These are phyloP conservation scores for Microdochium paspali DNA, from an alignment of 2,329 filamentous ascomycete species.

Conservation along the genomic window DNA sequence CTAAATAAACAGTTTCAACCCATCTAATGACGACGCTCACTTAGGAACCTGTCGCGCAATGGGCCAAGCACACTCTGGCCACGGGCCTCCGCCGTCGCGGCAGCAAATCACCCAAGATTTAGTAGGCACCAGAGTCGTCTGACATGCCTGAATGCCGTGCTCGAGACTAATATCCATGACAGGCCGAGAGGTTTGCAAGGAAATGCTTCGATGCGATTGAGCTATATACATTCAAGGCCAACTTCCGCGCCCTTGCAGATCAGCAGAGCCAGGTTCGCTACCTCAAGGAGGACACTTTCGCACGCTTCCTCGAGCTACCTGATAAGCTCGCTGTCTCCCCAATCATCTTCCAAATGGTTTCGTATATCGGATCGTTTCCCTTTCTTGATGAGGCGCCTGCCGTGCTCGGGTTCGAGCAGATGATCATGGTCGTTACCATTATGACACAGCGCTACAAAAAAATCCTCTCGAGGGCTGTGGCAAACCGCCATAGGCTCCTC, in stretches of 20 bases:
- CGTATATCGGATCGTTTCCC: constrained; percentile 64
- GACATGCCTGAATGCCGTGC: background rate
- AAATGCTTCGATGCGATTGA: constrained; percentile 65
- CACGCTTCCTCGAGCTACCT: constrained; percentile 64
- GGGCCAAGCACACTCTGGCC: background rate
- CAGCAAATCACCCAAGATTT: background rate
- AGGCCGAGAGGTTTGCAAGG: constrained; percentile 56
- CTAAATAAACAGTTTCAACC: too few relatives aligned
- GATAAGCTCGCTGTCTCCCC: constrained; percentile 58
- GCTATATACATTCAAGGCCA: constrained; percentile 63
- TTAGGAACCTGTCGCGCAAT: background rate
- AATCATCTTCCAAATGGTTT: constrained; percentile 62
- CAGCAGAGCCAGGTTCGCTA: constrained; percentile 51
- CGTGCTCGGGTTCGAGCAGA: constrained; percentile 58
- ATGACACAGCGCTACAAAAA: constrained; percentile 61
- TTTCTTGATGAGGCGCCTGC: constrained; percentile 62
- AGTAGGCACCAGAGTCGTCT: background rate
- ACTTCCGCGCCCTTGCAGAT: constrained; percentile 63
- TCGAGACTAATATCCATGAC: background rate
- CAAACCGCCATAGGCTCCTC: constrained; percentile 52
- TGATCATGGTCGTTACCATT: constrained; percentile 64
- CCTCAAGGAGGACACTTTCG: constrained; percentile 61
- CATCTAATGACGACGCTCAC: too few relatives aligned
- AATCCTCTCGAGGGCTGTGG: constrained; percentile 48
- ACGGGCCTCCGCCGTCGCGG: background rate